Conservation (phyloP, 192 early-diverging fungal species). For the Chytriomyces confervae region DNA sequence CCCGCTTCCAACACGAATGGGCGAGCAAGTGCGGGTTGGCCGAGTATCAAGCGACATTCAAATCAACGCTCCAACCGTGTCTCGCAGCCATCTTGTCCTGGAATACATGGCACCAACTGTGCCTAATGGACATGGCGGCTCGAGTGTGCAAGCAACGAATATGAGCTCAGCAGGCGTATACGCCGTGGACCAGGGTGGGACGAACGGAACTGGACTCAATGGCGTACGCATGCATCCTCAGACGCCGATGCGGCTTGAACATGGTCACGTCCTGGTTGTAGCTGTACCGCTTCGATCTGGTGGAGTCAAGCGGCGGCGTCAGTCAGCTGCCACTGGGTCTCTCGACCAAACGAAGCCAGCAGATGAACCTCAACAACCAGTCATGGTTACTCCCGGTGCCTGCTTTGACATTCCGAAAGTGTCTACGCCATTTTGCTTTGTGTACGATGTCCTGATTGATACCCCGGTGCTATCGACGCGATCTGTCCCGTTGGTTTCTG, state of each 20-base stretch:
- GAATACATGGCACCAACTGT: neutral
- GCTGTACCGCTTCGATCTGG: neutral
- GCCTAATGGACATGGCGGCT: neutral
- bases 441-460: neutral
- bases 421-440: constrained; percentile 1
- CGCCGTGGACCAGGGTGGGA: neutral
- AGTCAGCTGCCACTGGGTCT: too few species aligned
- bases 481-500: too few species aligned
- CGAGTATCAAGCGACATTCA: neutral
- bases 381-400: neutral
- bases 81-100: neutral
- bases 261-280: neutral
- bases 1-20: neutral
- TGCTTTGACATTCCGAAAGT: neutral
- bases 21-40: neutral
- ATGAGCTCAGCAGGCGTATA: too few species aligned
- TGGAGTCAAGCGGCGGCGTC: neutral
- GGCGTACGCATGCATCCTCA: neutral
- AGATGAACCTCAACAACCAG: neutral
- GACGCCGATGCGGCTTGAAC: neutral
- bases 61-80: neutral
- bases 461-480: too few species aligned
- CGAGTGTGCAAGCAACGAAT: neutral
- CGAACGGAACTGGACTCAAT: constrained; percentile 1
- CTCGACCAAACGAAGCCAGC: too few species aligned